Evolutionary conservation across 2,329 filamentous ascomycete species (phyloP).

Genomic region (Sclerotinia subarctica): DNA sequence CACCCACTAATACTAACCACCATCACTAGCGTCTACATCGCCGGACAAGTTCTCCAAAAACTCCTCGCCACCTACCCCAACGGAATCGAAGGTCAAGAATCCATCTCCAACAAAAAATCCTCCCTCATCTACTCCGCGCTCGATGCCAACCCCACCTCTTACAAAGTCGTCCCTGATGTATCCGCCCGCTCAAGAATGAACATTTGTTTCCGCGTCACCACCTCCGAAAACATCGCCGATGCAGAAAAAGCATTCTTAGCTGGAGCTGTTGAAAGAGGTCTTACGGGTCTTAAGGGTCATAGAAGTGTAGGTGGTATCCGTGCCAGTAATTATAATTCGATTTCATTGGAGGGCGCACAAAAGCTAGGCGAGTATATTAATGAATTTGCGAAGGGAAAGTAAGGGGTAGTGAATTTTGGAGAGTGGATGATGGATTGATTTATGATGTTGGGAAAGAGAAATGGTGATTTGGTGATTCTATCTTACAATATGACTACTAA

Average conservation of each 20-base stretch:
- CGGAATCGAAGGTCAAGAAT: slow-evolving; percentile 75
- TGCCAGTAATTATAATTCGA: slow-evolving; percentile 85
- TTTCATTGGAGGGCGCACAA: slow-evolving; percentile 63
- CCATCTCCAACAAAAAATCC: slow-evolving; percentile 71
- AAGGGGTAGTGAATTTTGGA: neutral
- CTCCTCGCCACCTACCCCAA: slow-evolving; percentile 63
- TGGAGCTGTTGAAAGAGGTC: slow-evolving; percentile 54
- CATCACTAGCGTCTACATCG: slow-evolving; percentile 69
- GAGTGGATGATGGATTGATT: neutral
- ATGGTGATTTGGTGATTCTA: no score
- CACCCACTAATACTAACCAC: slow-evolving; percentile 19
- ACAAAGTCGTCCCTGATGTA: slow-evolving; percentile 70
- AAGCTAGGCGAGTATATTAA: slow-evolving; percentile 64
- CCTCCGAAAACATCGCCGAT: slow-evolving; percentile 45
- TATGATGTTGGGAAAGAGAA: no score
- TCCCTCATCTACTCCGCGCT: slow-evolving; percentile 71
- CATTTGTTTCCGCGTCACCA: slow-evolving; percentile 78
- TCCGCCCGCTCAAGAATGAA: slow-evolving; percentile 84
- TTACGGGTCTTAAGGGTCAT: slow-evolving; percentile 87
- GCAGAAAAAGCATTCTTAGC: slow-evolving; percentile 79
- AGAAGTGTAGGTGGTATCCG: slow-evolving; percentile 82
- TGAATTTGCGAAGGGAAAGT: slow-evolving; percentile 45
- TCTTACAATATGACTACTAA: no score
- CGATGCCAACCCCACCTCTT: slow-evolving; percentile 70
- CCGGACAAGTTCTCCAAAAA: slow-evolving; percentile 80